These are phyloP conservation scores for Ramichloridium luteum DNA, from an alignment of 2,329 filamentous ascomycete species.

Conservation along the genomic window DNA sequence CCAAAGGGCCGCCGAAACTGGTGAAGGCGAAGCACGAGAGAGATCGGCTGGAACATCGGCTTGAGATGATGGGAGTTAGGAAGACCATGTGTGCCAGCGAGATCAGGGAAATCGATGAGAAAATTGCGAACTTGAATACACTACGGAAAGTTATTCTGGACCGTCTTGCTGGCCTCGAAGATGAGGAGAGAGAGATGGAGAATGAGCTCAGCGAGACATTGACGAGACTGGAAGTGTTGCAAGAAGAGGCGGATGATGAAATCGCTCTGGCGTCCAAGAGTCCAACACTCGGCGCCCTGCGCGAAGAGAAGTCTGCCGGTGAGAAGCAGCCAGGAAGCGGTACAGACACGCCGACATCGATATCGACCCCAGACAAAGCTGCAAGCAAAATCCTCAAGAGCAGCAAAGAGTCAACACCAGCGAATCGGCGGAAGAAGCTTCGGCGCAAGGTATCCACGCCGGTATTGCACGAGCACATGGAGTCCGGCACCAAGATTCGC, in stretches of 20 bases:
- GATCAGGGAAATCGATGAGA: conserved; percentile 92
- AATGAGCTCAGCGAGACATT: conserved; percentile 59
- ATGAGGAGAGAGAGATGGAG: conserved; percentile 81
- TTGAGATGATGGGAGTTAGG: conserved; percentile 82
- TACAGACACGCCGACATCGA: conserved; percentile 53
- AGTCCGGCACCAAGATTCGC: conserved; percentile 75
- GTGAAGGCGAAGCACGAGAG: conserved; percentile 69
- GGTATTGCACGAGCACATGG: conserved; percentile 87
- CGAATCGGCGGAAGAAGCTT: conserved; percentile 41
- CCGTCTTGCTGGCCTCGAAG: conserved; percentile 70
- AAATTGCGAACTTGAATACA: conserved; percentile 81
- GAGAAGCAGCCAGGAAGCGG: conserved; percentile 36
- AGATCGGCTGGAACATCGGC: conserved; percentile 63
- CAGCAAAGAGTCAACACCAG: conserved; percentile 28
- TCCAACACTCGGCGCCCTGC: conserved; percentile 12
- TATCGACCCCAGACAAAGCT: conserved; percentile 64
- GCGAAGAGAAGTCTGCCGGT: conserved; percentile 24
- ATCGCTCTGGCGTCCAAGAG: conserved; percentile 34
- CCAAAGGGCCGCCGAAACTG: conserved; percentile 54
- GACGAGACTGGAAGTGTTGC: conserved; percentile 50
- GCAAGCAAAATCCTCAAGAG: neutral
- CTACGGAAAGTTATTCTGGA: conserved; percentile 91
- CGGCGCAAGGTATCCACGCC: conserved; percentile 75
- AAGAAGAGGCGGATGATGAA: conserved; percentile 45
- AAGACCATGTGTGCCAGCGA: conserved; percentile 98